phyloP scores from a whole-genome alignment of 345 rosid genomes.

The Dipteronia dyeriana region DNA sequence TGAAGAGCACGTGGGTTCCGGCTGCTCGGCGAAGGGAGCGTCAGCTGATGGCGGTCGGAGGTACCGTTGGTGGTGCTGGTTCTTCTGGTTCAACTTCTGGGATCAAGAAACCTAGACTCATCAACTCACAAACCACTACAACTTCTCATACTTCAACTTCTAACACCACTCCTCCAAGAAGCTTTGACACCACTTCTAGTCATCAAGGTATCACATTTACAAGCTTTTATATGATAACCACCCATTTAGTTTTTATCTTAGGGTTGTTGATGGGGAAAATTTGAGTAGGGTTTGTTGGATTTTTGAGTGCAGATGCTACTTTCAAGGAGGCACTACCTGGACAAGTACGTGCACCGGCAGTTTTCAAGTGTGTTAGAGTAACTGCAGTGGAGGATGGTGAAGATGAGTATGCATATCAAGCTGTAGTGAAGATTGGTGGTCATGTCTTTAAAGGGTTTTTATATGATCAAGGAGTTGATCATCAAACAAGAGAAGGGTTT shows the following conservation, averaged over 20 bases:
- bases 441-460: conserved; percentile 90
- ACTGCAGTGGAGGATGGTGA: conserved; percentile 91
- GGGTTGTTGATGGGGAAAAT: conserved; percentile 12
- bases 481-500: conserved; percentile 54
- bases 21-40: conserved; percentile 90
- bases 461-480: conserved; percentile 79
- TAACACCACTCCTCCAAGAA: conserved; percentile 83
- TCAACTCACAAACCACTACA: conserved; percentile 61
- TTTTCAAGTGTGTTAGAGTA: conserved; percentile 92
- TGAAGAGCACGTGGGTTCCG: conserved; percentile 99
- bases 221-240: neutral
- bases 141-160: conserved; percentile 92
- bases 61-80: conserved; percentile 44
- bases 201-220: conserved; percentile 59
- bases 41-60: conserved; percentile 50
- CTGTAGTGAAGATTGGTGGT: conserved; percentile 86
- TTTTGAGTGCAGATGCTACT: conserved; percentile 48
- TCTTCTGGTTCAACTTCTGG: conserved; percentile 84
- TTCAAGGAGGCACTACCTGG: conserved; percentile 69
- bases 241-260: neutral
- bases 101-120: conserved; percentile 75
- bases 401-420: conserved; percentile 92
- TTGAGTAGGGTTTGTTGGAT: conserved; percentile 33
- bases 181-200: conserved; percentile 89
- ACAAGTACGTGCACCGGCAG: conserved; percentile 83